Evolutionary conservation across 768 basidiomycete genomes (phyloP).

Genomic region (Amanita muscaria): DNA sequence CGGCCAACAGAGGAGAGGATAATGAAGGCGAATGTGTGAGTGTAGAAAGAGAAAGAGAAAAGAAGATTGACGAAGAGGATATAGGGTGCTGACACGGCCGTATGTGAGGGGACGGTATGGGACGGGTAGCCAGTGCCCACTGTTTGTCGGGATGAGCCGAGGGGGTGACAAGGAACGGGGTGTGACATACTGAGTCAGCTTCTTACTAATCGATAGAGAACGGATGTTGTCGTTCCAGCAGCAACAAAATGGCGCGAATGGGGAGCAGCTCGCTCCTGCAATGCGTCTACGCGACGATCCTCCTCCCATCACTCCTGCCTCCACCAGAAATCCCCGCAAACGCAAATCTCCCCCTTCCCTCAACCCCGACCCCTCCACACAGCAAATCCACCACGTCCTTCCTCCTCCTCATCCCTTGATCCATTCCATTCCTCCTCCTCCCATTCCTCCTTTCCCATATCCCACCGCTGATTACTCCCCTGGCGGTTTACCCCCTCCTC

Average conservation of each 20-base stretch:
- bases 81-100: conserved; percentile 57
- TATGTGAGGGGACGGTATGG: conserved; percentile 45
- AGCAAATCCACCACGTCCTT: conserved; percentile 41
- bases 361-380: conserved; percentile 21
- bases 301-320: conserved; percentile 34
- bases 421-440: conserved; percentile 34
- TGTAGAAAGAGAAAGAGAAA: conserved; percentile 3
- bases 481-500: conserved; percentile 19
- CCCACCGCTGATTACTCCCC: conserved; percentile 45
- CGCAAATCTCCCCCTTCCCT: conserved; percentile 57
- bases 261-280: conserved; percentile 12
- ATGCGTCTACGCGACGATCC: conserved; percentile 62
- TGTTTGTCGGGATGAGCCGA: conserved; percentile 28
- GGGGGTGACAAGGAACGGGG: background rate
- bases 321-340: conserved; percentile 48
- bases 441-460: conserved; percentile 42
- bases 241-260: conserved; percentile 19
- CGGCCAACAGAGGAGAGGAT: conserved; percentile 43
- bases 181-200: conserved; percentile 30
- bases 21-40: conserved; percentile 55
- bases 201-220: conserved; percentile 34
- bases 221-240: conserved; percentile 32
- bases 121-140: conserved; percentile 55
- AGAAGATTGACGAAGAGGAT: background rate
- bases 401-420: conserved; percentile 49